A percentile compares a stretch with the other conserved stretches of the same genome.
Conservation (phyloP, 768 basidiomycete genomes). For the Guyanaporus albipodus region DNA sequence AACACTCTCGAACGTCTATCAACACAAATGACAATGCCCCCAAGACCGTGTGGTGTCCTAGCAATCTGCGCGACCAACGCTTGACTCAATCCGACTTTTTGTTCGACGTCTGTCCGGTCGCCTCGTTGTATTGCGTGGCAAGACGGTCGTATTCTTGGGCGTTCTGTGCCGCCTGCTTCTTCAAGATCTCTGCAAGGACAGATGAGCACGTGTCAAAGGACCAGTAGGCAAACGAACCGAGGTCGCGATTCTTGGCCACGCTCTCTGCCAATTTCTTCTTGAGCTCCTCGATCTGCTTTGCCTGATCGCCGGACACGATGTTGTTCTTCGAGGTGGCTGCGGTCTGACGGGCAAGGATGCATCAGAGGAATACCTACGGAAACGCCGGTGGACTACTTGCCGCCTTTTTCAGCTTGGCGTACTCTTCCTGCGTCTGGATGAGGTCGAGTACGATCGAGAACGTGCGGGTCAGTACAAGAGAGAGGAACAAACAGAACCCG, state of each 20-base stretch:
- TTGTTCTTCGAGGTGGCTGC: conserved; percentile 31
- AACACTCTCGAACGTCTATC: too few species aligned
- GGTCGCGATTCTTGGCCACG: conserved; percentile 59
- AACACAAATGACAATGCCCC: not conserved
- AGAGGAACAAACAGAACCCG: conserved; percentile 92
- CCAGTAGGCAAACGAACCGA: conserved; percentile 42
- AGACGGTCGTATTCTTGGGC: conserved; percentile 79
- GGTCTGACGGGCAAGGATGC: conserved; percentile 23
- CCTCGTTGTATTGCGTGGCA: conserved; percentile 70
- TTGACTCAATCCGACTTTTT: conserved; percentile 61
- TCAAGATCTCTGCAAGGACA: conserved; percentile 57
- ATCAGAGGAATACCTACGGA: not conserved
- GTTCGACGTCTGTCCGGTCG: conserved; percentile 54
- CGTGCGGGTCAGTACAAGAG: conserved; percentile 87
- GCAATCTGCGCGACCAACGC: too few species aligned
- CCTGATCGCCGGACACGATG: conserved; percentile 19
- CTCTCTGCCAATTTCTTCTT: conserved; percentile 60
- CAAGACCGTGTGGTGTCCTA: too few species aligned
- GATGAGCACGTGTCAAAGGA: not conserved
- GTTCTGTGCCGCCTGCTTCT: conserved; percentile 79
- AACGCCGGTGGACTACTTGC: conserved; percentile 18
- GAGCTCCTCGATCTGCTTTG: conserved; percentile 55
- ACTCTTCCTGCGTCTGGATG: conserved; percentile 85
- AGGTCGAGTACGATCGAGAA: conserved; percentile 92
- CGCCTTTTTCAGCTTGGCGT: conserved; percentile 72